These are phyloP conservation scores for Heritiera fomes DNA, from an alignment of 345 rosid species.

Conservation along the genomic window DNA sequence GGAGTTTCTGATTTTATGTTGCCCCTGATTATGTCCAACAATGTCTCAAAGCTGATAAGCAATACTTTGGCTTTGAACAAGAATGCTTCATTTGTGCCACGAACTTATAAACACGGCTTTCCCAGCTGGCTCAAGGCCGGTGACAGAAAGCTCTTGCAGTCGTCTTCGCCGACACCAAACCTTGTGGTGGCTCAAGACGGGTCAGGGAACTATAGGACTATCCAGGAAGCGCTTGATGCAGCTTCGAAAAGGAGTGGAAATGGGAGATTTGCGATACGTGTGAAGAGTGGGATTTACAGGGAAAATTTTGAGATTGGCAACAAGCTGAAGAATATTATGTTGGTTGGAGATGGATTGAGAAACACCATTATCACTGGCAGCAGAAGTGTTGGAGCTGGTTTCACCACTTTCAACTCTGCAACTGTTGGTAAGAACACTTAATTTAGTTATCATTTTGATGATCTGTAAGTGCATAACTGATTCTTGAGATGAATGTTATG, in stretches of 20 bases:
- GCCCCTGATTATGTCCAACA: constrained; percentile 57
- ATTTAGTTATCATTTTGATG: not conserved
- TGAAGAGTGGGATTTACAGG: constrained; percentile 66
- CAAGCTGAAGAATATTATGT: constrained; percentile 62
- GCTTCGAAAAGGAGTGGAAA: constrained; percentile 55
- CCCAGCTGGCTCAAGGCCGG: constrained; percentile 68
- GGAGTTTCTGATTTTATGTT: constrained; percentile 49
- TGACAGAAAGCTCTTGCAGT: constrained; percentile 59
- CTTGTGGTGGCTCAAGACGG: constrained; percentile 79
- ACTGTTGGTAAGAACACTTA: constrained; percentile 55
- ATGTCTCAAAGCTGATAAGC: constrained; percentile 63
- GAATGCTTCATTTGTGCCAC: constrained; percentile 13
- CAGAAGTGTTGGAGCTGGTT: constrained; percentile 67
- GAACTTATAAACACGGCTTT: constrained; percentile 46
- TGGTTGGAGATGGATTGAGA: constrained; percentile 70
- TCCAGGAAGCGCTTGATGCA: constrained; percentile 63
- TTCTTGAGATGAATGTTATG: not conserved
- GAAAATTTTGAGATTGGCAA: constrained; percentile 64
- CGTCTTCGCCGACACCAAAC: constrained; percentile 41
- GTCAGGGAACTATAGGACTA: constrained; percentile 56
- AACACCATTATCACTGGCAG: constrained; percentile 69
- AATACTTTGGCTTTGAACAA: constrained; percentile 63
- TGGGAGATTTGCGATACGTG: constrained; percentile 63
- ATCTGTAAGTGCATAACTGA: no score
- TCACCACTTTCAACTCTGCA: constrained; percentile 79